Conservation (phyloP, 1,284 basidiomycete genomes). For the Malassezia yamatoensis region DNA sequence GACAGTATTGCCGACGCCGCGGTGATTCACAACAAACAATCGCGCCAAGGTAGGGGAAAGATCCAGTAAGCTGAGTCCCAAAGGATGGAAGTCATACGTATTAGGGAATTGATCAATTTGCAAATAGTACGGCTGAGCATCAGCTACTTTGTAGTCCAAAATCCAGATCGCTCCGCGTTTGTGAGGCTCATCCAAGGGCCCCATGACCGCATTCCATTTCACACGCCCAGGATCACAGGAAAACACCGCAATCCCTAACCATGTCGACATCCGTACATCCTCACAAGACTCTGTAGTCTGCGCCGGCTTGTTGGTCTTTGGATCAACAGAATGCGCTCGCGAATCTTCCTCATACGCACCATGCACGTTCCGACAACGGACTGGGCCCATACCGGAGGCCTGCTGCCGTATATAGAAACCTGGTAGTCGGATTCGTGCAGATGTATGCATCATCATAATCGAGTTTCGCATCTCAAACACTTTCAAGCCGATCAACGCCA, state of each 20-base stretch:
- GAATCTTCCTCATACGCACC: constrained; percentile 1
- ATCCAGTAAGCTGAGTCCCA: constrained; percentile 11
- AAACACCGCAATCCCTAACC: constrained; percentile 8
- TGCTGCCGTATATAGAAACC: neutral
- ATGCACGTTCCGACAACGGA: neutral
- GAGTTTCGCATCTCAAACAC: neutral
- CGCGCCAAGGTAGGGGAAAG: neutral
- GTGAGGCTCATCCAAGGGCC: constrained; percentile 1
- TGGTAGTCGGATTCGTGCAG: neutral
- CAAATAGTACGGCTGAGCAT: neutral
- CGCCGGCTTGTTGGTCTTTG: neutral
- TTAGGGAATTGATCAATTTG: constrained; percentile 7
- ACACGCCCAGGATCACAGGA: constrained; percentile 18
- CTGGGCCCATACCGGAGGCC: neutral
- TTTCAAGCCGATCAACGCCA: neutral
- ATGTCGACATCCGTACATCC: constrained; percentile 3
- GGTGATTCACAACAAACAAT: constrained; percentile 18
- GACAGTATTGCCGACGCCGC: neutral
- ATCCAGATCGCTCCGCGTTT: constrained; percentile 18
- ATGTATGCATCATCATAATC: neutral
- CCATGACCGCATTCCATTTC: constrained; percentile 19
- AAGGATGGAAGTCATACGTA: constrained; percentile 15
- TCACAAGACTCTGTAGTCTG: constrained; percentile 13
- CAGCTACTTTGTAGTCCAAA: neutral
- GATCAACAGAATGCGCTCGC: neutral